Conservation (phyloP, 108 stramenopile species). For the Nitzschia sp. region DNA sequence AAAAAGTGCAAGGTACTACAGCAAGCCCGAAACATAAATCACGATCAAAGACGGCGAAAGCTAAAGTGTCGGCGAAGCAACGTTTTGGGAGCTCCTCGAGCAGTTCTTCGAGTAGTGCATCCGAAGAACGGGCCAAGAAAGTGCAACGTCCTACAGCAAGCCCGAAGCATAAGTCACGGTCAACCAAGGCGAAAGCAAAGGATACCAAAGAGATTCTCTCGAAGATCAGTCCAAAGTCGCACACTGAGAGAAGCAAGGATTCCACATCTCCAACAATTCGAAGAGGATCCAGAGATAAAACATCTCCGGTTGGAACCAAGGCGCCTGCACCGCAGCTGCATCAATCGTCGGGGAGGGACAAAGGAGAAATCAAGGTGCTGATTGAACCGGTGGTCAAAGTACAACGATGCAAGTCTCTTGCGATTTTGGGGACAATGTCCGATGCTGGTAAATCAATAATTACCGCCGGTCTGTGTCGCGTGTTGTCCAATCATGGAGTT, state of each 20-base stretch:
- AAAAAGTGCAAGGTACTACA: no score
- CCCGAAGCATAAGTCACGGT: no score
- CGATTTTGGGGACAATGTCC: conserved; percentile 40
- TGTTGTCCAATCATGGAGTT: conserved; percentile 27
- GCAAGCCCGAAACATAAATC: no score
- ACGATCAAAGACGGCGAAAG: no score
- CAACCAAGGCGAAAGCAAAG: no score
- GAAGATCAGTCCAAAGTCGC: conserved; percentile 2
- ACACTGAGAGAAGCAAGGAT: background rate
- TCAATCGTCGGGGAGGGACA: background rate
- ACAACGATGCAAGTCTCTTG: conserved; percentile 18
- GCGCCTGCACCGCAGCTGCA: background rate
- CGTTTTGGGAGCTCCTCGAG: no score
- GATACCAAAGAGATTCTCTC: background rate
- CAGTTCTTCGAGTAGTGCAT: no score
- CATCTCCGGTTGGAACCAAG: background rate
- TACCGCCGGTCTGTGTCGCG: conserved; percentile 38
- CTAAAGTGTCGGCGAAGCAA: no score
- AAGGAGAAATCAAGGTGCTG: background rate
- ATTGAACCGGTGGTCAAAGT: conserved; percentile 5
- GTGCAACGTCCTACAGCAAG: no score
- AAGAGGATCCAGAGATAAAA: background rate
- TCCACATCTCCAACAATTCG: background rate
- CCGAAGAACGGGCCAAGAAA: no score
- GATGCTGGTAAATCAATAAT: conserved; percentile 39